Percentiles rank a stretch among this genome's conserved stretches.
Evolutionary conservation across 2,329 filamentous ascomycete species (phyloP).

Genomic region (Arthrinium phaeospermum): DNA sequence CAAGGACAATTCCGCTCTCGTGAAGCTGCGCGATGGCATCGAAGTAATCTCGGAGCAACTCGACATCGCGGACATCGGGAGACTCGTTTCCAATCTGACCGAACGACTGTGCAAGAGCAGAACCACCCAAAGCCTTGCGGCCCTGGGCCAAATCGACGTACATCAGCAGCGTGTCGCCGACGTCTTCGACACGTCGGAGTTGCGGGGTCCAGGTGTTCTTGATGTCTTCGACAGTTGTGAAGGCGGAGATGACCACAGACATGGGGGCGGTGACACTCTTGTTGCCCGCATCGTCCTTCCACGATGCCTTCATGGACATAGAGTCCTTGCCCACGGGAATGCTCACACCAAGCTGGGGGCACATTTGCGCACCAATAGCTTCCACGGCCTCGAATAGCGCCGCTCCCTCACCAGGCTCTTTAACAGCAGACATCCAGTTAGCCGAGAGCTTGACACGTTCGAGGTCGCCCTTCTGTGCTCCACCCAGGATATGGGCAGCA

Average conservation of each 20-base stretch:
- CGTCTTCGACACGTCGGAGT: slow-evolving; percentile 80
- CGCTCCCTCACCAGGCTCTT: slow-evolving; percentile 89
- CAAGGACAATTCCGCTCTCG: slow-evolving; percentile 70
- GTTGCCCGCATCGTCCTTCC: slow-evolving; percentile 74
- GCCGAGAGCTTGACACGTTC: slow-evolving; percentile 86
- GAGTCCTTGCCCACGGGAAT: slow-evolving; percentile 99
- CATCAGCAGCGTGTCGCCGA: slow-evolving; percentile 86
- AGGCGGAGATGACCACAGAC: slow-evolving; percentile 89
- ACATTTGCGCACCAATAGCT: slow-evolving; percentile 91
- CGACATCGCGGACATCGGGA: slow-evolving; percentile 83
- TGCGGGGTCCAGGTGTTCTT: slow-evolving; percentile 93
- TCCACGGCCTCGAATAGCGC: slow-evolving; percentile 92
- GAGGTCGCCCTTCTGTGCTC: slow-evolving; percentile 64
- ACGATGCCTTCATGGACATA: slow-evolving; percentile 98
- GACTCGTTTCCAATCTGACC: slow-evolving; percentile 83
- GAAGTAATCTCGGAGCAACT: slow-evolving; percentile 87
- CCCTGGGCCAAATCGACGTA: slow-evolving; percentile 89
- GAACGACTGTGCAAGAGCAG: slow-evolving; percentile 88
- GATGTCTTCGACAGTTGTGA: slow-evolving; percentile 82
- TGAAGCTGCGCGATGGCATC: slow-evolving; percentile 77
- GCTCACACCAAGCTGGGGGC: slow-evolving; percentile 85
- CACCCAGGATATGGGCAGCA: slow-evolving; percentile 49
- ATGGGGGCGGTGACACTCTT: slow-evolving; percentile 93
- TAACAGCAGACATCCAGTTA: slow-evolving; percentile 99
- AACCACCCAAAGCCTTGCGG: slow-evolving; percentile 84